Evolutionary conservation across 177 flowering plant genomes (phyloP).

Genomic region (Tripterygium wilfordii): DNA sequence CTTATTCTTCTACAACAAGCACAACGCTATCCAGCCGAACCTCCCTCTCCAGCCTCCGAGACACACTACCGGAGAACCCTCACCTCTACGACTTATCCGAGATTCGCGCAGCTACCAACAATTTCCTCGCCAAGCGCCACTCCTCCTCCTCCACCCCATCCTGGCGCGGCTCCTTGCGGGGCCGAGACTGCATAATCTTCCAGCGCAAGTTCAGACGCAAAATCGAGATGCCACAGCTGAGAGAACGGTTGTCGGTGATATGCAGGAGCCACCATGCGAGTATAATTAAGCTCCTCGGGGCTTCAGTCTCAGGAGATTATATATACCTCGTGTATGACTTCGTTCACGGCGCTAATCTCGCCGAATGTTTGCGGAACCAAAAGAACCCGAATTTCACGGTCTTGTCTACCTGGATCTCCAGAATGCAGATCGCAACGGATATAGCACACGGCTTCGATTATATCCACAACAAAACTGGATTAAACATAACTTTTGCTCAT

Average conservation of each 20-base stretch:
- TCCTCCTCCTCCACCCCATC: conserved; percentile 52
- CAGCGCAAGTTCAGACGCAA: conserved; percentile 47
- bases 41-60: conserved; percentile 60
- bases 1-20: too few species aligned
- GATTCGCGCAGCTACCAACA: conserved; percentile 78
- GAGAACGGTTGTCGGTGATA: conserved; percentile 23
- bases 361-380: conserved; percentile 43
- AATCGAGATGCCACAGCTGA: conserved; percentile 16
- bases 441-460: conserved; percentile 82
- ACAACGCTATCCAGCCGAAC: conserved; percentile 34
- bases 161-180: conserved; percentile 65
- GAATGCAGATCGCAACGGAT: conserved; percentile 84
- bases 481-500: conserved; percentile 41
- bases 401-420: conserved; percentile 61
- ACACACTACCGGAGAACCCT: conserved; percentile 61
- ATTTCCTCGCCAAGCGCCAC: conserved; percentile 63
- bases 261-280: conserved; percentile 46
- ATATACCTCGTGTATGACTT: conserved; percentile 57
- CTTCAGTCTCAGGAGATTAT: conserved; percentile 42
- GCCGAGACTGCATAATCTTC: conserved; percentile 41
- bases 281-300: conserved; percentile 53
- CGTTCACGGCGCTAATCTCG: conserved; percentile 43
- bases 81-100: conserved; percentile 65
- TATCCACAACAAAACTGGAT: conserved; percentile 68
- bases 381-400: conserved; percentile 60